Evolutionary conservation across 306 rosid species (phyloP).

Genomic region (Lathyrus oleraceus): DNA sequence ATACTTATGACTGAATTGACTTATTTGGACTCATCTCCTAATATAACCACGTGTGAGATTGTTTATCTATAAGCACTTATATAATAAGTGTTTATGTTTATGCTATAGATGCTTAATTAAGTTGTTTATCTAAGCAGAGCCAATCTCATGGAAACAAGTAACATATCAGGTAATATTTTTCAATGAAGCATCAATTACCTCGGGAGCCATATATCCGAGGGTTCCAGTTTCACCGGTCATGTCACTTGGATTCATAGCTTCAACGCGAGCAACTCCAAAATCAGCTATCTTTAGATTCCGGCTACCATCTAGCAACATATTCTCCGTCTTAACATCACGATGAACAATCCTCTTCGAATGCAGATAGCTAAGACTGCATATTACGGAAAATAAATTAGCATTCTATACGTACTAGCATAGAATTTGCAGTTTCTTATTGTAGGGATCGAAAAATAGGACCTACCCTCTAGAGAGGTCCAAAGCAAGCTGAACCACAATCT

Average conservation of each 20-base stretch:
- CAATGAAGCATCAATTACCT: conserved; percentile 47
- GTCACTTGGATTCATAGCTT: conserved; percentile 77
- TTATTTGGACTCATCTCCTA: neutral
- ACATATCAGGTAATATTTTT: neutral
- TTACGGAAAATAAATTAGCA: neutral
- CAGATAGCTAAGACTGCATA: conserved; percentile 70
- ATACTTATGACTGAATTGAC: neutral
- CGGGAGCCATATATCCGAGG: conserved; percentile 93
- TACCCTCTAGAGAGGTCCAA: conserved; percentile 90
- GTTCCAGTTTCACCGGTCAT: conserved; percentile 99
- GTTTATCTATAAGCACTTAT: neutral
- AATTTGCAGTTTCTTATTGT: neutral
- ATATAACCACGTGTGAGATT: neutral
- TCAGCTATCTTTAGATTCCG: conserved; percentile 78
- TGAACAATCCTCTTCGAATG: conserved; percentile 84
- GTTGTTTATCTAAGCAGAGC: neutral
- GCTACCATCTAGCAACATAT: conserved; percentile 60
- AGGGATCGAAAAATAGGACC: conserved; percentile 18
- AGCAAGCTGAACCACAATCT: conserved; percentile 77
- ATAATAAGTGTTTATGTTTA: neutral
- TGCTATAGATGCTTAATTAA: neutral
- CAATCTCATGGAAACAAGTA: conserved; percentile 3
- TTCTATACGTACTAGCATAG: neutral
- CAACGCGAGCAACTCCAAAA: conserved; percentile 93
- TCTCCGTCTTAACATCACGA: conserved; percentile 82